These are phyloP conservation scores for Calonectria pteridis DNA, from an alignment of 2,329 filamentous ascomycete genomes.

Conservation along the genomic window DNA sequence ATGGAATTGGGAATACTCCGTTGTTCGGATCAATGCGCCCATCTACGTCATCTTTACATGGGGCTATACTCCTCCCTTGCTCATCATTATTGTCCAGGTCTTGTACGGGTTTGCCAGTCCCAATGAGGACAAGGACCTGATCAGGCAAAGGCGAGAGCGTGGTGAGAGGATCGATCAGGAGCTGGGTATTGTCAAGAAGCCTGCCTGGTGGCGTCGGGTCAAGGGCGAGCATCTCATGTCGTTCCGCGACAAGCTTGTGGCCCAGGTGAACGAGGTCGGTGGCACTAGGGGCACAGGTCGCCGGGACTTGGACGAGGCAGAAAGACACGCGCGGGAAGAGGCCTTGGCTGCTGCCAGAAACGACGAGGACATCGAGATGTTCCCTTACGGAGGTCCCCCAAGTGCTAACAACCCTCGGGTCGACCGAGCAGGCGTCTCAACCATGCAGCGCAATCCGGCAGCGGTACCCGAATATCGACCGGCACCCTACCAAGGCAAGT, in stretches of 20 bases:
- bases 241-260: constrained; percentile 65
- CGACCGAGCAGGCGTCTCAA: constrained; percentile 48
- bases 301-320: constrained; percentile 55
- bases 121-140: constrained; percentile 79
- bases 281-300: constrained; percentile 59
- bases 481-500: constrained; percentile 55
- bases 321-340: constrained; percentile 51
- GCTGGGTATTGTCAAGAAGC: constrained; percentile 71
- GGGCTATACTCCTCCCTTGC: constrained; percentile 70
- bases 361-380: constrained; percentile 56
- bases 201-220: constrained; percentile 74
- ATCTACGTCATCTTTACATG: constrained; percentile 70
- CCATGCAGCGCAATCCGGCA: constrained; percentile 32
- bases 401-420: constrained; percentile 46
- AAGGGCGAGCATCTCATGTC: constrained; percentile 58
- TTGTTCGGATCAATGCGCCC: constrained; percentile 67
- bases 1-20: constrained; percentile 70
- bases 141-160: constrained; percentile 71
- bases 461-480: constrained; percentile 25
- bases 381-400: constrained; percentile 36
- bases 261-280: constrained; percentile 68
- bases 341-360: constrained; percentile 45
- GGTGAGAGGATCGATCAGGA: constrained; percentile 70
- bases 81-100: constrained; percentile 68
- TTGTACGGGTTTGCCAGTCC: constrained; percentile 70